Evolutionary conservation across 352 stramenopile genomes (phyloP), one percentile per base, ranked within the genome.

Genomic region (Globisporangium heterothallicum): DNA sequence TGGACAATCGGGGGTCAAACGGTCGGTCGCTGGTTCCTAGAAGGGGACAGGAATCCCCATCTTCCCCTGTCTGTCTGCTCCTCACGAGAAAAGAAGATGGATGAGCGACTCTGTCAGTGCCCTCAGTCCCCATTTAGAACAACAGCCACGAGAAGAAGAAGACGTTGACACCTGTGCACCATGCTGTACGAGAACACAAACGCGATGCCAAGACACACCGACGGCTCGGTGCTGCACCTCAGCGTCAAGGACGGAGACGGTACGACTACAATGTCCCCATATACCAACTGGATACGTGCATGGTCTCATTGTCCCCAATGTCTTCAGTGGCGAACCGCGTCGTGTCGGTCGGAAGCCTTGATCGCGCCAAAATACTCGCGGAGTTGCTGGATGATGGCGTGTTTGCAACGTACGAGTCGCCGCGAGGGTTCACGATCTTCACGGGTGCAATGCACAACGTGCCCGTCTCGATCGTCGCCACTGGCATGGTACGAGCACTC

Each of bases 371-470:
- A 49, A 3, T 72, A 35, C 43, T 82, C 40, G 53, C 68, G 13
- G 35, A 48, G 7, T 47, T 74, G 43, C 55, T 81, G 21, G 71
- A 76, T 38, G 51, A 58, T 13, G 49, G 42, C 24, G 42, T 49
- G 13, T 64, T 74, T 40, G 42, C 42, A 7, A 67, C 58, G 22
- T 52, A 76, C 48, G 42, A 64, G 64, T 81, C 70, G 16, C 41
- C 62, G 25, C 61, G 78, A 2, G 78, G 78, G 18, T 89, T 88
- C 59, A 66, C 59, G 19, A 83, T 70, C 22, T 85, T 80, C 63
- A 88, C 78, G 16, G 76, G 76, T 18, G 60, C 46, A 25, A 69
- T 70, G 44, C 63, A 79, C 18, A 61, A 64, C 19, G 60, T 77
- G 3, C 35, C 56, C 7, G 61, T 89, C 5, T 85, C 73, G 8